phyloP scores from a whole-genome alignment of 108 stramenopile genomes.

The Cyclotella choctawhatcheeana region DNA sequence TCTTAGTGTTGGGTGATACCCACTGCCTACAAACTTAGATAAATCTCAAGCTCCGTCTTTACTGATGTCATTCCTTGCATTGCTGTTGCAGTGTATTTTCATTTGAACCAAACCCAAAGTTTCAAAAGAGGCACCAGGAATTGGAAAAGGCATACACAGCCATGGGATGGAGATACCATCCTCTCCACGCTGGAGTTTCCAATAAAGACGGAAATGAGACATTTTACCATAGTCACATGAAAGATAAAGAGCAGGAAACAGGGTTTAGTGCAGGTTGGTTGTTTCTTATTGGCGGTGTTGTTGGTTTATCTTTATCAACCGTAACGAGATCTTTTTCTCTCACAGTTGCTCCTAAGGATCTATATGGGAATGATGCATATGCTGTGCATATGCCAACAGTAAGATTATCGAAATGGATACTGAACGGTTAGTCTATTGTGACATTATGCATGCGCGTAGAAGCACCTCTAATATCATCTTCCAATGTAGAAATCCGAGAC shows the following conservation, averaged over 20 bases:
- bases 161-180: constrained; percentile 45
- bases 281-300: too few relatives aligned
- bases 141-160: constrained; percentile 20
- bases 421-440: too few relatives aligned
- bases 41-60: too few relatives aligned
- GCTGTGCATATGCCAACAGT: too few relatives aligned
- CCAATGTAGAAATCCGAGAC: constrained; percentile 28
- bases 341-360: constrained; percentile 10
- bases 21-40: too few relatives aligned
- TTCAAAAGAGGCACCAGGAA: constrained; percentile 18
- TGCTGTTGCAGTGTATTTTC: too few relatives aligned
- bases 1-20: too few relatives aligned
- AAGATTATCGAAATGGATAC: too few relatives aligned
- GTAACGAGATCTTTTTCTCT: too few relatives aligned
- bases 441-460: neutral
- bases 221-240: constrained; percentile 36
- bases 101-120: constrained; percentile 41
- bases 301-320: too few relatives aligned
- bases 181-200: constrained; percentile 26
- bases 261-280: constrained; percentile 43
- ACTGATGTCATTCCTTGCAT: neutral
- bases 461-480: constrained; percentile 34
- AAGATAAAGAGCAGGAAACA: neutral
- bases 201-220: constrained; percentile 38
- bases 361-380: constrained; percentile 27